Evolutionary conservation across 176 grass and related monocot genomes (phyloP), one percentile per base, ranked within the genome.

Genomic region (Triticum timopheevii): DNA sequence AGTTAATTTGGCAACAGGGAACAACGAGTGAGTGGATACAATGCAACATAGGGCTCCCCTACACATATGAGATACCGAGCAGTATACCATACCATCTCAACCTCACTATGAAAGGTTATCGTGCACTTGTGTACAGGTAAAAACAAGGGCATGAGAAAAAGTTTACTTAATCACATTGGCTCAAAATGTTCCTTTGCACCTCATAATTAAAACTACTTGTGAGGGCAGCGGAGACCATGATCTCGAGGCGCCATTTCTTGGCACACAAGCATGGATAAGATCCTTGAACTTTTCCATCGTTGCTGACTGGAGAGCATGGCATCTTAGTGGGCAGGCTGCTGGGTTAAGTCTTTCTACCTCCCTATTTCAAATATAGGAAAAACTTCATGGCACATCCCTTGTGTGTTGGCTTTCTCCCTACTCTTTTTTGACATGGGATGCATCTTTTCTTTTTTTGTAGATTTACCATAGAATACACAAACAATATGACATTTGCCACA

Each of bases 241-340:
- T 47, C 61, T 78, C 11, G 1, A 15, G 2, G 6, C 83, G 11
- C 80, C 86, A 4, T 87, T 94, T 73, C 15, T 86, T 19, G 81
- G 92, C 23, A 94, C 92, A 12, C 79, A 84, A 7, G 66, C 73
- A 35, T 94, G 92, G 92, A 75, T 89, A 65, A 73, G 66, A 84
- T 87, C 89, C 22, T 89, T 94, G 16, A 88, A 89, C 35, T 87
- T 84, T 76, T 77, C 89, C 16, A 86, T 91, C 20, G 50, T 89
- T 12, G 83, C 86, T 62, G 58, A 86, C 0, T 88, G 88, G 88
- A 90, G 88, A 61, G 85, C 92, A 61, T 93, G 92, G 88, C 65
- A 88, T 76, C 50, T 86, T 25, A 54, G 36, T 61, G 92, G 88
- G 56, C 92, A 93, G 85, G 44, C 71, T 83, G 85, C 86, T 76